Conservation (phyloP, 1,139 yeast genomes). For the Yamadazyma sp. region DNA sequence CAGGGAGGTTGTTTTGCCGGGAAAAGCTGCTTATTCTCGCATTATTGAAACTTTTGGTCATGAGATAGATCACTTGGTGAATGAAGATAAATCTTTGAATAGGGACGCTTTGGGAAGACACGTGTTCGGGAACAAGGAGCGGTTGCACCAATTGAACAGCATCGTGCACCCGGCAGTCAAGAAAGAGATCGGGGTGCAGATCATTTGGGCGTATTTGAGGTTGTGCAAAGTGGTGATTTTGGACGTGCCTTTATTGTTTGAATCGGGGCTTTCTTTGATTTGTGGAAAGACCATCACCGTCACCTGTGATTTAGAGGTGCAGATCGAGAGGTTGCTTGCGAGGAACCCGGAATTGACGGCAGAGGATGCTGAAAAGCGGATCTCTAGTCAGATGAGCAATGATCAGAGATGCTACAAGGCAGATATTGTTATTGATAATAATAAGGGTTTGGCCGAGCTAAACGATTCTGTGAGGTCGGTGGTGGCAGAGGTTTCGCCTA, state of each 20-base stretch:
- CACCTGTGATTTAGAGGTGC: constrained; percentile 55
- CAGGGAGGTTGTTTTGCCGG: constrained; percentile 80
- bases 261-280: constrained; percentile 64
- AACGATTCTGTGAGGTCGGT: constrained; percentile 46
- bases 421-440: constrained; percentile 69
- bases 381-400: constrained; percentile 73
- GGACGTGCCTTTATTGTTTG: constrained; percentile 90
- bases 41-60: constrained; percentile 61
- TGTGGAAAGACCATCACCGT: constrained; percentile 78
- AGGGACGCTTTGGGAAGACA: constrained; percentile 74
- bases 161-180: constrained; percentile 92
- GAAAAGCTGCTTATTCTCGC: constrained; percentile 63
- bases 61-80: constrained; percentile 55
- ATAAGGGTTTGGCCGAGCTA: constrained; percentile 50
- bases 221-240: constrained; percentile 60
- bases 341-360: constrained; percentile 68
- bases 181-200: constrained; percentile 58
- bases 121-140: constrained; percentile 68
- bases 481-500: constrained; percentile 49
- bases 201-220: constrained; percentile 54
- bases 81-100: constrained; percentile 49
- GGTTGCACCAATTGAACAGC: constrained; percentile 57
- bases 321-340: constrained; percentile 57
- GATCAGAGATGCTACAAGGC: constrained; percentile 57
- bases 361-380: constrained; percentile 72